These are phyloP conservation scores for Incumbomyces lentus DNA, from an alignment of 2,329 filamentous ascomycete genomes.

Conservation along the genomic window DNA sequence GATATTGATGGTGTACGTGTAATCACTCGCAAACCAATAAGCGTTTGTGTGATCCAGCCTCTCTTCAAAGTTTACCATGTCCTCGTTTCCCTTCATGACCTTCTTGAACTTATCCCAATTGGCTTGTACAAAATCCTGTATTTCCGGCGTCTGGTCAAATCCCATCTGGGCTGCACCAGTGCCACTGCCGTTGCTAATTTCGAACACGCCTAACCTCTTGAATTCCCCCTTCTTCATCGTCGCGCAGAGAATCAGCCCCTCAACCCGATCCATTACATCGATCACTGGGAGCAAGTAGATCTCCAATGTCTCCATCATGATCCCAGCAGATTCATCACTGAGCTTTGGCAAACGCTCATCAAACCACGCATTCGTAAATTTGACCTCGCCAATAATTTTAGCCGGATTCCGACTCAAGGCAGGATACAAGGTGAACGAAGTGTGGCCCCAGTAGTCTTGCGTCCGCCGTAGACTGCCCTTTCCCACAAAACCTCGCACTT, in stretches of 20 bases:
- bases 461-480: constrained; percentile 16
- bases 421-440: constrained; percentile 9
- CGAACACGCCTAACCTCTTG: constrained; percentile 17
- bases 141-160: background rate
- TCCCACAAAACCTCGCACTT: constrained; percentile 21
- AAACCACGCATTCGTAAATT: constrained; percentile 18
- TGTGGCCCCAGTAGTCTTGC: constrained; percentile 20
- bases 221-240: constrained; percentile 22
- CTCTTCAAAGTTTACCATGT: constrained; percentile 20
- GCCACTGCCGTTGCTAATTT: constrained; percentile 10
- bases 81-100: constrained; percentile 20
- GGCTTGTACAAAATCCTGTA: constrained; percentile 6
- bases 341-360: constrained; percentile 20
- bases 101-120: constrained; percentile 21
- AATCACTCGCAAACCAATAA: constrained; percentile 22
- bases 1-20: constrained; percentile 21
- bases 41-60: constrained; percentile 19
- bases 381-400: constrained; percentile 9
- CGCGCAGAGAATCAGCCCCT: constrained; percentile 19
- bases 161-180: background rate
- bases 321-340: constrained; percentile 8
- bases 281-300: constrained; percentile 19
- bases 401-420: constrained; percentile 12
- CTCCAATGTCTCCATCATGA: constrained; percentile 19
- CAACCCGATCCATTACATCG: constrained; percentile 20